Conservation (phyloP, 225 moss, liverwort and hornwort species). For the Antitrichia curtipendula region DNA sequence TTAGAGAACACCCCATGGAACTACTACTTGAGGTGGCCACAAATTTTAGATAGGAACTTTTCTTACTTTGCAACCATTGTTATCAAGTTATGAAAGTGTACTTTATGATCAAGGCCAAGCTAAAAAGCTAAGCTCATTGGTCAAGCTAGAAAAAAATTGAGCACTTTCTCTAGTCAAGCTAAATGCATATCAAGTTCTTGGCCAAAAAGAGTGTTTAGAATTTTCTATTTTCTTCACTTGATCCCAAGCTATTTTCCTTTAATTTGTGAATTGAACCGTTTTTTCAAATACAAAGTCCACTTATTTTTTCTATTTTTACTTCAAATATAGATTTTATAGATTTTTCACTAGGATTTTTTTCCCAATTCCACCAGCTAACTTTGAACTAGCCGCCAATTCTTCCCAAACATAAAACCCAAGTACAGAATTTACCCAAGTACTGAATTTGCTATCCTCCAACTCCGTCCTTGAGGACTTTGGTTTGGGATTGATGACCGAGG, state of each 20-base stretch:
- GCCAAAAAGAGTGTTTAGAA: accelerated
- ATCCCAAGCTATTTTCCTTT: not conserved
- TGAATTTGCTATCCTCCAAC: too few relatives aligned
- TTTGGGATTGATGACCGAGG: too few relatives aligned
- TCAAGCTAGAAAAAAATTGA: not conserved
- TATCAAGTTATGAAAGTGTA: not conserved
- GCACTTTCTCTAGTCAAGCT: not conserved
- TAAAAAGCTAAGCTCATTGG: accelerated
- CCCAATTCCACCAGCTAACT: not conserved
- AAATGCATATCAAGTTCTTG: not conserved
- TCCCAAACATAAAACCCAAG: not conserved
- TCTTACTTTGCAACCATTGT: not conserved
- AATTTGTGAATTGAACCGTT: accelerated
- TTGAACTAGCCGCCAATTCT: not conserved
- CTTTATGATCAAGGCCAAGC: not conserved
- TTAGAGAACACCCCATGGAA: not conserved
- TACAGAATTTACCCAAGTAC: not conserved
- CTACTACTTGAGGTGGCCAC: not conserved
- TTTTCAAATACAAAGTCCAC: accelerated
- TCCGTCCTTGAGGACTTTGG: not conserved
- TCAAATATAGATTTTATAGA: too few relatives aligned
- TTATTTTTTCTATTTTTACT: not conserved
- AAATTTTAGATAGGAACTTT: not conserved
- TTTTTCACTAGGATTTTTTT: not conserved
- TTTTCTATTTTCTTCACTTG: not conserved